Evolutionary conservation across 139 green algal species (phyloP).

Genomic region (Limnomonas spitsbergensis): DNA sequence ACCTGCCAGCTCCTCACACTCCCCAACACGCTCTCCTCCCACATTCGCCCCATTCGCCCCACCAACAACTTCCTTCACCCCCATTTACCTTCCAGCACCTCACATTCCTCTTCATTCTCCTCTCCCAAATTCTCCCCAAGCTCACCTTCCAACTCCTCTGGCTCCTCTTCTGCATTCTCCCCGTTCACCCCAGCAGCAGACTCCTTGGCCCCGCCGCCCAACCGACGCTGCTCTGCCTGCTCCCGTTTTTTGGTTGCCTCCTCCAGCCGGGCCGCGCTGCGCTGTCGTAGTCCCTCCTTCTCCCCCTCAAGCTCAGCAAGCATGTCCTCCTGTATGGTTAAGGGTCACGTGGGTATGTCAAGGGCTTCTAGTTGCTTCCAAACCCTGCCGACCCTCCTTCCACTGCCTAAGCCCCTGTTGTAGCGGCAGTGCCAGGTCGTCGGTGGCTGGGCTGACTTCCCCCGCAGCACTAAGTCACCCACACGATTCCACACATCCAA

Average conservation of each 20-base stretch:
- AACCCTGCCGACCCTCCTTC: too few species aligned
- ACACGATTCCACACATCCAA: too few species aligned
- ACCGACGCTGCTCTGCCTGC: neutral
- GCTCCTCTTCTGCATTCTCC: neutral
- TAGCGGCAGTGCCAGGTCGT: too few species aligned
- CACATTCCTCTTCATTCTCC: neutral
- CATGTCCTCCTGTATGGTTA: slow-evolving; percentile 5
- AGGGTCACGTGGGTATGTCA: neutral
- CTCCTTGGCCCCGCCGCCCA: neutral
- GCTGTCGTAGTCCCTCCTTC: slow-evolving; percentile 10
- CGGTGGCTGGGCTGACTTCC: neutral
- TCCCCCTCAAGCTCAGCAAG: slow-evolving; percentile 12
- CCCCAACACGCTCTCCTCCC: neutral
- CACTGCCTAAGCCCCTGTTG: too few species aligned
- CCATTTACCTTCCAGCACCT: neutral
- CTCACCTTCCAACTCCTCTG: slow-evolving; percentile 15
- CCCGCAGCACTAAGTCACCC: neutral
- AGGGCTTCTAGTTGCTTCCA: neutral
- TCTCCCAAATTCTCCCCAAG: neutral
- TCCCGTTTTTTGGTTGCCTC: neutral
- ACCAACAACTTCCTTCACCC: neutral
- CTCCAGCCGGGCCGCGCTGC: neutral
- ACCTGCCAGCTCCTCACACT: neutral
- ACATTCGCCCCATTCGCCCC: neutral
- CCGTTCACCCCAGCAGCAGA: neutral